Evolutionary conservation across 129 eudicot genomes (phyloP), one percentile per base, ranked within the genome.

Genomic region (Solidago caesia): DNA sequence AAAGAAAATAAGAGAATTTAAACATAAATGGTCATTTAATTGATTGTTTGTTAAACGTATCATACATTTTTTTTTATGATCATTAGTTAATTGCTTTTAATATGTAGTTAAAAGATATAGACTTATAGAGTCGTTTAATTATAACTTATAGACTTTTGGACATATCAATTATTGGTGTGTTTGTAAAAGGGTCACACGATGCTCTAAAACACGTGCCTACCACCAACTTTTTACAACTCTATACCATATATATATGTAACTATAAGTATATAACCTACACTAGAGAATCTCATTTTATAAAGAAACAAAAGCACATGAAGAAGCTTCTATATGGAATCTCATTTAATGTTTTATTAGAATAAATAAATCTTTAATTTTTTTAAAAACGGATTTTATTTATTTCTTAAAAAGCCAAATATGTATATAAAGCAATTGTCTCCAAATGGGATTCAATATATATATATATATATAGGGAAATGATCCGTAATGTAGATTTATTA

Each of bases 141-240:
- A 64, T 79, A 33, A 33, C 39, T 44, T 72, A 57, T 64, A 79
- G 74, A 64, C 78, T 72, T 72, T 72, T 72, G 58, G 72, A 64
- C 55, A 56, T 65, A 45, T 15, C 77, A 78, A 78, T 78, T 63
- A 78, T 71, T 78, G 82, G 77, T 72, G 45, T 79, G 77, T 55
- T 72, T 26, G 68, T 72, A 44, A 79, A 79, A 77, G 81, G 77
- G 68, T 64, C 62, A 64, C 73, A 64, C 26, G 78, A 79, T 79
- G 61, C 82, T 66, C 82, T 64, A 44, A 72, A 16, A 52, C 82
- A 79, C 74, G 69, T 79, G 82, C 82, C 82, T 79, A 79, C 44
- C 82, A 72, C 73, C 74, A 26, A 65, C 78, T 72, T 79, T 52
- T 72, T 66, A 45, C 73, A 72, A 79, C 68, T 45, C 82, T 79